Evolutionary conservation across 768 basidiomycete genomes (phyloP).

Genomic region (Phylloporus sp.): DNA sequence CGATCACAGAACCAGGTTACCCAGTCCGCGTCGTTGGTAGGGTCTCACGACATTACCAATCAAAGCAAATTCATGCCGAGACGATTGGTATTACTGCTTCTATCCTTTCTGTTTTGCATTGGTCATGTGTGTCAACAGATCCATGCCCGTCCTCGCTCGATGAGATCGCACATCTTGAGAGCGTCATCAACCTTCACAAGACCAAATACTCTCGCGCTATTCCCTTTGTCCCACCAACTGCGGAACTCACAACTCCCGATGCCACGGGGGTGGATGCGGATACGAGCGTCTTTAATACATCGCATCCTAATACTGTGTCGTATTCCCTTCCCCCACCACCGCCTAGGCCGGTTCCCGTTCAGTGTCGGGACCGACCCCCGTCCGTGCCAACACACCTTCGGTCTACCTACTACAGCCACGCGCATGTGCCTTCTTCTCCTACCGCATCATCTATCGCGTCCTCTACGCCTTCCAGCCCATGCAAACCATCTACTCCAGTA

Average conservation of each 20-base stretch:
- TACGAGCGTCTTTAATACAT: conserved; percentile 6
- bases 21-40: conserved; percentile 45
- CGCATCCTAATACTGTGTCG: not conserved
- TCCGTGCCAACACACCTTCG: not conserved
- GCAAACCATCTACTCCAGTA: conserved; percentile 22
- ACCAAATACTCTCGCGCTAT: conserved; percentile 42
- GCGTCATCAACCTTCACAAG: conserved; percentile 49
- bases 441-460: conserved; percentile 20
- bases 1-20: conserved; percentile 43
- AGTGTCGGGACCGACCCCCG: conserved; percentile 3
- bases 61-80: conserved; percentile 44
- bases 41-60: conserved; percentile 37
- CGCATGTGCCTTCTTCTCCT: conserved; percentile 20
- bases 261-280: not conserved
- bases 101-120: not conserved
- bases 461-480: conserved; percentile 29
- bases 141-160: conserved; percentile 49
- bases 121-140: conserved; percentile 27
- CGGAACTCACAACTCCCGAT: conserved; percentile 14
- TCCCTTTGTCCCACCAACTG: conserved; percentile 46
- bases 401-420: not conserved
- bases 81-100: conserved; percentile 40
- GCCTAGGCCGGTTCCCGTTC: conserved; percentile 7
- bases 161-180: conserved; percentile 53
- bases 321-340: conserved; percentile 16